Percentiles rank a stretch among this genome's conserved stretches.
phyloP scores from a whole-genome alignment of 208 protist genomes.

The Leishmania aethiopica region DNA sequence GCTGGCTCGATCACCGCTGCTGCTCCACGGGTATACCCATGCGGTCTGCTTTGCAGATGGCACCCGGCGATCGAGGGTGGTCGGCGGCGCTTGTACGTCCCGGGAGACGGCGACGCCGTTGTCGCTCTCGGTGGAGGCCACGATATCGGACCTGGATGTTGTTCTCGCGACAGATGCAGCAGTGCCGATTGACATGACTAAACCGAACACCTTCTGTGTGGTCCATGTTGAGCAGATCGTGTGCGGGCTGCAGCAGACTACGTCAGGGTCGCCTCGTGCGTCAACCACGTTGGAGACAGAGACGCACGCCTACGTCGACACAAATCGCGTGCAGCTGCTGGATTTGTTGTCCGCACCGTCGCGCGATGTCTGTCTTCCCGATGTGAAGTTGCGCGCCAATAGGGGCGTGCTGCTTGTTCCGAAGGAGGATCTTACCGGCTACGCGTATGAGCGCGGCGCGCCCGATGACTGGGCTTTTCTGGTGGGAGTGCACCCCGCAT shows the following conservation, averaged over 20 bases:
- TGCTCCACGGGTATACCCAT: slow-evolving; percentile 22
- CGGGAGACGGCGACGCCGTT: neutral
- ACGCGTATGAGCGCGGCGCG: slow-evolving; percentile 13
- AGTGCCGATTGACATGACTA: slow-evolving; percentile 25
- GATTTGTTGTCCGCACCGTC: neutral
- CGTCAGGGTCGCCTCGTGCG: neutral
- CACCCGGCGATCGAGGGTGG: neutral
- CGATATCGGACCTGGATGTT: slow-evolving; percentile 14
- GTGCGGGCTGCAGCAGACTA: neutral
- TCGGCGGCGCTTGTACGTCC: neutral
- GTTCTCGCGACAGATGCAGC: slow-evolving; percentile 27
- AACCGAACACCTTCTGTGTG: slow-evolving; percentile 11
- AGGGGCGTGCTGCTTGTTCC: slow-evolving; percentile 22
- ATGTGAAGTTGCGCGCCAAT: slow-evolving; percentile 24
- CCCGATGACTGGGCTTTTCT: slow-evolving; percentile 9
- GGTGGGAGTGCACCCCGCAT: slow-evolving; percentile 16
- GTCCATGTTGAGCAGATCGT: slow-evolving; percentile 13
- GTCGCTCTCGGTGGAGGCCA: slow-evolving; percentile 7
- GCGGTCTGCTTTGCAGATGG: neutral
- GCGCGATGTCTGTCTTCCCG: slow-evolving; percentile 13
- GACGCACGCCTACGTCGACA: slow-evolving; percentile 10
- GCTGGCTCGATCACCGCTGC: slow-evolving; percentile 20
- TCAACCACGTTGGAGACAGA: neutral
- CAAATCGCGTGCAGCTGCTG: slow-evolving; percentile 6
- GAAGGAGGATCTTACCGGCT: slow-evolving; percentile 25